Percentiles rank a stretch among this genome's conserved stretches.
Conservation (phyloP, 73 alveolate species). For the Paramecium caudatum region DNA sequence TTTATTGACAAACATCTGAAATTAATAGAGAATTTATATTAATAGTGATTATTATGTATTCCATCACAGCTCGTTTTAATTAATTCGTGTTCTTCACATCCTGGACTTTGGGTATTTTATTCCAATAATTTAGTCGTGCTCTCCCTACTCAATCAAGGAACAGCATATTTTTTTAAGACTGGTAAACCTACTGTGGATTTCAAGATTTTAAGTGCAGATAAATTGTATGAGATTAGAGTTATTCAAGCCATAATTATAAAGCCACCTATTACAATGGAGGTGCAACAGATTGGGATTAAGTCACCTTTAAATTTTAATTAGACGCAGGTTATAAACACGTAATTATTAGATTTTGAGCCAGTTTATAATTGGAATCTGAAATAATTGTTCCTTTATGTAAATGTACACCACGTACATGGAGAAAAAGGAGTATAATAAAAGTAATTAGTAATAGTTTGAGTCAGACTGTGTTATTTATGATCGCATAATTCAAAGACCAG, state of each 20-base stretch:
- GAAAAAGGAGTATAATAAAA: neutral
- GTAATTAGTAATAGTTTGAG: neutral
- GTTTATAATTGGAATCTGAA: conserved; percentile 58
- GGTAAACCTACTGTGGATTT: conserved; percentile 60
- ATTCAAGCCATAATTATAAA: conserved; percentile 14
- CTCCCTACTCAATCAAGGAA: conserved; percentile 40
- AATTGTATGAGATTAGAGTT: conserved; percentile 30
- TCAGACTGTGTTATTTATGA: conserved; percentile 66
- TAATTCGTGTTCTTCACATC: conserved; percentile 68
- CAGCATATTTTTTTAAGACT: conserved; percentile 65
- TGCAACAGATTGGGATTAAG: conserved; percentile 63
- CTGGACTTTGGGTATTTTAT: conserved; percentile 60
- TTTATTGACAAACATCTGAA: too few relatives aligned
- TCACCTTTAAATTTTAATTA: conserved; percentile 22
- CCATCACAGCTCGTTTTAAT: conserved; percentile 70
- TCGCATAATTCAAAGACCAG: conserved; percentile 57
- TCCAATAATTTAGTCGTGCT: neutral
- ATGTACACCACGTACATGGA: conserved; percentile 19
- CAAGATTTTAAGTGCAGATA: conserved; percentile 13
- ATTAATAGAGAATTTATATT: too few relatives aligned
- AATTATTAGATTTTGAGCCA: conserved; percentile 48
- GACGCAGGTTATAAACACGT: conserved; percentile 54
- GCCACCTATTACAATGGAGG: conserved; percentile 54
- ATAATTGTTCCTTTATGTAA: conserved; percentile 45
- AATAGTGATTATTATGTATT: conserved; percentile 67